Evolutionary conservation across 2,329 filamentous ascomycete genomes (phyloP).

Genomic region (Trichoderma harzianum): DNA sequence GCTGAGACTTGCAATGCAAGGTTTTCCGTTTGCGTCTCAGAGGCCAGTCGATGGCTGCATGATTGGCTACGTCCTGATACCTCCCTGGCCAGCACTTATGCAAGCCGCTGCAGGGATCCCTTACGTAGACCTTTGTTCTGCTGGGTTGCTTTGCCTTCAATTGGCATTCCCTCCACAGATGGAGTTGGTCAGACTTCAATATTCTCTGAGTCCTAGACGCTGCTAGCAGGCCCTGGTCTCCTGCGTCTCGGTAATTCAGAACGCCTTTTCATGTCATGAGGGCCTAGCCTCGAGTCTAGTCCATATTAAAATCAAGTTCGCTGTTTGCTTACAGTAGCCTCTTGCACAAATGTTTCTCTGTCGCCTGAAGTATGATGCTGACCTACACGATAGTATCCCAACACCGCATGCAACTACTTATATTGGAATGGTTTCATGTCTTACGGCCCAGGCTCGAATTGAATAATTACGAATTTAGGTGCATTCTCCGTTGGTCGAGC

Average conservation of each 20-base stretch:
- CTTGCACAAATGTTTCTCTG: neutral
- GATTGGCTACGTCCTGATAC: neutral
- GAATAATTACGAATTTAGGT: neutral
- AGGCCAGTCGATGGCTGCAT: neutral
- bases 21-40: neutral
- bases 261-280: neutral
- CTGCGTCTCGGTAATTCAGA: neutral
- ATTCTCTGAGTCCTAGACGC: neutral
- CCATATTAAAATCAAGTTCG: neutral
- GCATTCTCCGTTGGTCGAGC: neutral
- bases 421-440: neutral
- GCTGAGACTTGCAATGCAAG: neutral
- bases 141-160: neutral
- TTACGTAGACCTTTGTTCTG: neutral
- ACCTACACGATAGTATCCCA: neutral
- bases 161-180: neutral
- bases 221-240: neutral
- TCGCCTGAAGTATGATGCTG: neutral
- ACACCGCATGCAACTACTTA: neutral
- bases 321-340: neutral
- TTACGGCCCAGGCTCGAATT: neutral
- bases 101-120: conserved; percentile 5
- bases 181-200: neutral
- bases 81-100: neutral
- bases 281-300: neutral